Base-by-base conservation (phyloP, 345 rosid species). In the Lumnitzera racemosa region DNA sequence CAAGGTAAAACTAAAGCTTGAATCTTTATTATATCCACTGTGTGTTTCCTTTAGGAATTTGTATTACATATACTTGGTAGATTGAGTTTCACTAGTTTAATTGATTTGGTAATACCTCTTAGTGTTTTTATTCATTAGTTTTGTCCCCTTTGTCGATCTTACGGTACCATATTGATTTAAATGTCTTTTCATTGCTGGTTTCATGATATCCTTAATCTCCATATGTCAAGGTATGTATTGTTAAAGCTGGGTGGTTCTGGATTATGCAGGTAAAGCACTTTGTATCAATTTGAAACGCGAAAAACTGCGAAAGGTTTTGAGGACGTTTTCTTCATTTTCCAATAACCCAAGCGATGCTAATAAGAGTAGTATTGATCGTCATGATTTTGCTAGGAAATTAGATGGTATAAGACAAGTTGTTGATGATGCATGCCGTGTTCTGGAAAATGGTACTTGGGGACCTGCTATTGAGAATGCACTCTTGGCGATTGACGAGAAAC, bases 371-470 rank as follows among this genome's bases (percentile, higher is more conserved):
- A 71, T 63, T 58, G 70, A 56, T 27, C 57, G 58, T 73, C 70
- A 60, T 54, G 81, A 77, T 61, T 72, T 65, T 51, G 63, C 71
- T 25, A 79, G 70, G 57, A 69, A 55, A 49, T 51, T 60, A 56
- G 88, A 74, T 24, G 68, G 70, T 43, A 57, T 16, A 10, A 68
- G 82, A 60, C 72, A 55, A 56, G 64, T 67, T 43, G 62, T 87
- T 14, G 79, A 83, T 47, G 82, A 78, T 20, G 86, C 74, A 46
- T 81, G 84, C 62, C 71, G 66, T 55, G 67, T 89, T 47, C 64
- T 94, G 79, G 85, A 78, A 70, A 75, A 72, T 62, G 77, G 78
- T 74, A 74, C 83, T 5, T 86, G 97, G 97, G 97, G 95, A 51
- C 79, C 88, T 51, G 68, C 78, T 13, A 36, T 77, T 53, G 95